Conservation (phyloP, 2,329 filamentous ascomycete genomes). For the Calonectria leucothoes region DNA sequence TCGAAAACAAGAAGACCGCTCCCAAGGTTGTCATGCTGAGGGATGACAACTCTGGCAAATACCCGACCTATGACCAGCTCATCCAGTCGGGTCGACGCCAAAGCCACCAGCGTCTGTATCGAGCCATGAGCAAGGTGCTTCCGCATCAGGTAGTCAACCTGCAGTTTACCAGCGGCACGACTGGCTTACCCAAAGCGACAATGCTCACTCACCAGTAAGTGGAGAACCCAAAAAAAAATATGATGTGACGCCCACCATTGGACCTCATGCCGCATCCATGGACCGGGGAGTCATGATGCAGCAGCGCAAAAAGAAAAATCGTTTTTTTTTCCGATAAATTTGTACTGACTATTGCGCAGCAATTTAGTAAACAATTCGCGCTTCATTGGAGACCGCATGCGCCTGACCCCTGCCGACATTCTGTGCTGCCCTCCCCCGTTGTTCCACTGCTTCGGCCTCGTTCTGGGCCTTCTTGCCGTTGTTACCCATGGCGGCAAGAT, state of each 20-base stretch:
- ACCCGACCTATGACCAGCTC: slow-evolving; percentile 70
- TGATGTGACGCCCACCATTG: neutral
- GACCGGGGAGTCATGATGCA: slow-evolving; percentile 6
- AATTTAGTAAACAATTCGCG: slow-evolving; percentile 74
- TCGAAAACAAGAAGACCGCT: slow-evolving; percentile 58
- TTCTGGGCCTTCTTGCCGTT: slow-evolving; percentile 78
- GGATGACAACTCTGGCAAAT: slow-evolving; percentile 60
- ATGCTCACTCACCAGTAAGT: slow-evolving; percentile 78
- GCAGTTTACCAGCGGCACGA: slow-evolving; percentile 82
- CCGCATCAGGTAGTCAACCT: slow-evolving; percentile 78
- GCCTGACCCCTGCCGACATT: slow-evolving; percentile 72
- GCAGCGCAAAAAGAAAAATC: neutral
- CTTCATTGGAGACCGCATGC: slow-evolving; percentile 81
- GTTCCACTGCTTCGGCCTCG: slow-evolving; percentile 88
- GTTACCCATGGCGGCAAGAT: slow-evolving; percentile 82
- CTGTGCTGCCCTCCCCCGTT: slow-evolving; percentile 86
- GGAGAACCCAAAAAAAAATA: neutral
- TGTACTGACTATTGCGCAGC: slow-evolving; percentile 45
- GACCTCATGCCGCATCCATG: neutral
- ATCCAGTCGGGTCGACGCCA: slow-evolving; percentile 63
- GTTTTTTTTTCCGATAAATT: neutral
- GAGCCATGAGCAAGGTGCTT: slow-evolving; percentile 65
- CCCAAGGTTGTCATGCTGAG: slow-evolving; percentile 71
- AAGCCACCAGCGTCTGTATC: slow-evolving; percentile 62
- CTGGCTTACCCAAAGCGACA: slow-evolving; percentile 77